phyloP scores from a whole-genome alignment of 1,139 yeast genomes.

The Geotrichum phurueaensis region DNA sequence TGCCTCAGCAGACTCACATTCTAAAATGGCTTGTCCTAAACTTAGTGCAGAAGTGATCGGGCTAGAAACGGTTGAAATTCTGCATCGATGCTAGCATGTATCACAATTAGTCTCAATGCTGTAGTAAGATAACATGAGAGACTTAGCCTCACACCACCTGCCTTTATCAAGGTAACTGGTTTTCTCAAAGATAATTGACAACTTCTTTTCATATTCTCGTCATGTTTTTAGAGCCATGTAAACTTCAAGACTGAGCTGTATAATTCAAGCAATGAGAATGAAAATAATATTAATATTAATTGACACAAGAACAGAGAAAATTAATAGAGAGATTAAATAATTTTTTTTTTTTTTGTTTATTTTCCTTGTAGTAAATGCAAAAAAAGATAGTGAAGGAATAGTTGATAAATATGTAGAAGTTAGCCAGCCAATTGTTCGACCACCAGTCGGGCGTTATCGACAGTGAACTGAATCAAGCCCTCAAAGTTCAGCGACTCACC shows the following conservation, averaged over 20 bases:
- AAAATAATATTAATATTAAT: not conserved
- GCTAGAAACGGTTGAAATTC: too few species aligned
- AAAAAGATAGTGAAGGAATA: not conserved
- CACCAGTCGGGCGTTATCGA: slow-evolving; percentile 31
- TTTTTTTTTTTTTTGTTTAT: not conserved
- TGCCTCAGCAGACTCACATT: too few species aligned
- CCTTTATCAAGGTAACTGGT: too few species aligned
- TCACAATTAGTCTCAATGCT: too few species aligned
- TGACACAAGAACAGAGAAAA: not conserved
- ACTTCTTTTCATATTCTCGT: not conserved
- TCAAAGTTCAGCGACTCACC: slow-evolving; percentile 35
- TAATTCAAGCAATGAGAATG: not conserved
- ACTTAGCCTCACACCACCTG: too few species aligned
- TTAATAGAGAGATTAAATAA: not conserved
- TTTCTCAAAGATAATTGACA: too few species aligned
- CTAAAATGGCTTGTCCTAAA: too few species aligned
- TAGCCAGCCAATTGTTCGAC: slow-evolving; percentile 22
- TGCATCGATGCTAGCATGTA: too few species aligned
- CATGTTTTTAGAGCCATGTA: too few species aligned
- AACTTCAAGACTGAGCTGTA: not conserved
- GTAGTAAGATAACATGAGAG: too few species aligned
- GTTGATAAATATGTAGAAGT: not conserved
- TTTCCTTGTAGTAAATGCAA: too few species aligned
- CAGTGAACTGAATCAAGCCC: slow-evolving; percentile 32
- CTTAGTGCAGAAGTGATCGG: too few species aligned